Percentiles rank a stretch among this genome's conserved stretches.
Conservation (phyloP, 768 basidiomycete genomes). For the Kwoniella sp. region DNA sequence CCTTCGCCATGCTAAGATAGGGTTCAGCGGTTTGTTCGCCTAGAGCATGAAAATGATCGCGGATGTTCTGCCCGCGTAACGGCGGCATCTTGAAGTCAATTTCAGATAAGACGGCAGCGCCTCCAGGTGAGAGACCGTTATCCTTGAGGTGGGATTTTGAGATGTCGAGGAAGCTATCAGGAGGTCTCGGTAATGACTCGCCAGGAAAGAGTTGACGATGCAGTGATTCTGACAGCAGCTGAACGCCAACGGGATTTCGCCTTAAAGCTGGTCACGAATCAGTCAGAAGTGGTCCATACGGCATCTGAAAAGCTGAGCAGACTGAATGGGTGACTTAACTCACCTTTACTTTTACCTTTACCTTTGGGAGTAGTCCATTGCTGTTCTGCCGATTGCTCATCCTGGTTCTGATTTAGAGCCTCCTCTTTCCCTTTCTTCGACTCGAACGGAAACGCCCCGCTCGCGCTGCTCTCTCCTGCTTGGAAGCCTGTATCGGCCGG, state of each 20-base stretch:
- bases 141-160: conserved; percentile 75
- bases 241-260: conserved; percentile 88
- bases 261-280: conserved; percentile 24
- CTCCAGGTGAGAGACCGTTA: conserved; percentile 77
- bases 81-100: conserved; percentile 79
- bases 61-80: conserved; percentile 75
- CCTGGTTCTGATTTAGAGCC: conserved; percentile 17
- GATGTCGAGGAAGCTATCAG: conserved; percentile 68
- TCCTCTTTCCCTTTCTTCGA: conserved; percentile 31
- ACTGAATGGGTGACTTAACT: too few relatives aligned
- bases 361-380: not conserved
- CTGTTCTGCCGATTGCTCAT: not conserved
- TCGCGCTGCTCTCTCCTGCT: not conserved
- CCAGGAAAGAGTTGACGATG: conserved; percentile 76
- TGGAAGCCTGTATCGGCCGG: not conserved
- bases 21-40: conserved; percentile 72
- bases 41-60: conserved; percentile 85
- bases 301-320: too few relatives aligned
- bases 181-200: conserved; percentile 63
- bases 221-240: conserved; percentile 78
- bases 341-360: too few relatives aligned
- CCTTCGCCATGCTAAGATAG: conserved; percentile 70
- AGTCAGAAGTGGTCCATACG: too few relatives aligned
- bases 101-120: conserved; percentile 78
- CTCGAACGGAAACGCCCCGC: not conserved